Base-by-base conservation (phyloP, 257 asterid genomes). In the Ilex asprella region DNA sequence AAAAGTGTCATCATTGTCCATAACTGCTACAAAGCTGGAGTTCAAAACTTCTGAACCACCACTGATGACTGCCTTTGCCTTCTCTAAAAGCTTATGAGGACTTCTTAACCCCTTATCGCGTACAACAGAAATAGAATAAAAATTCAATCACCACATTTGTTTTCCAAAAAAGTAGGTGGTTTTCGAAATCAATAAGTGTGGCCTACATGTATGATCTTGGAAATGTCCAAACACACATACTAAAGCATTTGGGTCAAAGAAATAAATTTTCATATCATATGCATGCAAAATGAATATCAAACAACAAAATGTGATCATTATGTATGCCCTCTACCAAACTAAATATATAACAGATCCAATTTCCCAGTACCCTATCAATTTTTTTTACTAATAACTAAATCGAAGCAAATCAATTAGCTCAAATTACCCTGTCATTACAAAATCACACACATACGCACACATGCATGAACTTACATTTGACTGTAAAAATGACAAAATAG, bases 1-100 rank as follows among this genome's bases (percentile, higher is more conserved):
- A 67, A 71, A 21, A 55, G 67, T 75, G 63, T 78, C 75, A 53
- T 58, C 61, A 29, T 76, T 63, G 43, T 79, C 77, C 66, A 61
- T 49, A 61, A 70, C 71, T 64, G 59, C 75, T 39, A 70, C 47
- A 65, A 76, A 65, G 27, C 66, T 58, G 32, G 92, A 77, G 51
- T 75, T 75, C 71, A 79, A 53, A 72, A 73, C 69, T 70, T 82
- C 84, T 50, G 85, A 67, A 68, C 91, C 85, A 52, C 78, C 81
- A 76, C 80, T 77, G 10, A 89, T 80, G 71, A 87, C 81, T 56
- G 72, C 78, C 82, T 79, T 85, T 0, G 96, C 93, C 80, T 87
- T 97, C 32, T 74, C 82, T 81, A 76, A 52, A 50, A 82, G 77
- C 78, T 69, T 88, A 64, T 78, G 88, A 51, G 94, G 88, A 63